Percentiles rank a stretch among this genome's conserved stretches.
These are phyloP conservation scores for Mycena maculata DNA, from an alignment of 768 basidiomycete species.

Conservation along the genomic window DNA sequence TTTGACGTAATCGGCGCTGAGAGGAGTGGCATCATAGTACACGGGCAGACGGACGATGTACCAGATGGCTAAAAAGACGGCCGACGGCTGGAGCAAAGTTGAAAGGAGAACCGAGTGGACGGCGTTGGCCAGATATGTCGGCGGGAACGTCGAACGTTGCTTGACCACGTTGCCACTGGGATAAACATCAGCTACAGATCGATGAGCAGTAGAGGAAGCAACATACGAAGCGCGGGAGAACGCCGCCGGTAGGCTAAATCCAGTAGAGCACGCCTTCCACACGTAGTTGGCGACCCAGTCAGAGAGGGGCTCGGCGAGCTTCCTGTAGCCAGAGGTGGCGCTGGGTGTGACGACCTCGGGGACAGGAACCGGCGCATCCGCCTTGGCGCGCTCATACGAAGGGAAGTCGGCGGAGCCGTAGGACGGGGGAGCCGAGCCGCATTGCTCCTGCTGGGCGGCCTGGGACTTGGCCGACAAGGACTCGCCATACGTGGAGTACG, in stretches of 20 bases:
- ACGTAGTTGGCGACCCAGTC: conserved; percentile 85
- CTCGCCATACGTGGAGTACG: conserved; percentile 23
- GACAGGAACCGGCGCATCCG: conserved; percentile 48
- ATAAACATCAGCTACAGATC: conserved; percentile 23
- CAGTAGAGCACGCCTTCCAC: conserved; percentile 87
- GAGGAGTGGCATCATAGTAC: conserved; percentile 64
- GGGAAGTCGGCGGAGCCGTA: conserved; percentile 36
- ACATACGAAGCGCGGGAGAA: conserved; percentile 68
- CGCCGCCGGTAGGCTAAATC: conserved; percentile 64
- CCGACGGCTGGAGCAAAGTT: conserved; percentile 85
- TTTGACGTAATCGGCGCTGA: conserved; percentile 65
- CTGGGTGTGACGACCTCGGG: conserved; percentile 61
- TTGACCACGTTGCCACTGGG: conserved; percentile 47
- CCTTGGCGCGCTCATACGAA: conserved; percentile 48
- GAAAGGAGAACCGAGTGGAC: conserved; percentile 82
- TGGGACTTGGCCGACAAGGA: conserved; percentile 41
- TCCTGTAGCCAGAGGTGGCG: conserved; percentile 71
- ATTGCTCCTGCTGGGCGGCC: conserved; percentile 31
- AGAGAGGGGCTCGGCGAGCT: conserved; percentile 79
- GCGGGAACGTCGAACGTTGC: conserved; percentile 60
- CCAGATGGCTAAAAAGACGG: conserved; percentile 82
- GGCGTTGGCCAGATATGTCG: conserved; percentile 65
- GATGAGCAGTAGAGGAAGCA: conserved; percentile 10
- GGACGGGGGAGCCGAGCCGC: conserved; percentile 34
- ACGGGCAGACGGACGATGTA: conserved; percentile 84